Evolutionary conservation across 2,329 filamentous ascomycete genomes (phyloP).

Genomic region (Neonectria faginata): DNA sequence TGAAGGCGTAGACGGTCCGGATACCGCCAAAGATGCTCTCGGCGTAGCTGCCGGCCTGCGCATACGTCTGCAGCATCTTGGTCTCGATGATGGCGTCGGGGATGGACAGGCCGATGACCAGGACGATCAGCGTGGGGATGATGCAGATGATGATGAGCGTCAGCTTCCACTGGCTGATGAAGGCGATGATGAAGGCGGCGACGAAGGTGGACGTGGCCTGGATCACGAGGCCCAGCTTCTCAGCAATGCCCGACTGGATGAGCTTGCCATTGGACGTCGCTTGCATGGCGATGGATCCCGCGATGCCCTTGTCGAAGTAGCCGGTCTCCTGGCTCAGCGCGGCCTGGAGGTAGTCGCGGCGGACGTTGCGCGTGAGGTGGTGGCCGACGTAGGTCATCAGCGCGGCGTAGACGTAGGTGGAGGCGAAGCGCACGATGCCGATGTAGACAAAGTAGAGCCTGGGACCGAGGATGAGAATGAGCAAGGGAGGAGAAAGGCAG

Average conservation of each 20-base stretch:
- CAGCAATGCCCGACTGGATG: constrained; percentile 53
- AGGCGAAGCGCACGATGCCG: constrained; percentile 62
- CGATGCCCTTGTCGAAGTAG: constrained; percentile 56
- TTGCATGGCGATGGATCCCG: constrained; percentile 53
- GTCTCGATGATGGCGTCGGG: constrained; percentile 46
- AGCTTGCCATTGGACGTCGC: constrained; percentile 55
- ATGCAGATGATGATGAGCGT: constrained; percentile 50
- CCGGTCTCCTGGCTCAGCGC: constrained; percentile 62
- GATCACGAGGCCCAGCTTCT: constrained; percentile 52
- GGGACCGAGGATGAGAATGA: background rate
- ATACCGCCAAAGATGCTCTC: constrained; percentile 50
- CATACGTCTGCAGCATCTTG: constrained; percentile 48
- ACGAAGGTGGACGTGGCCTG: constrained; percentile 52
- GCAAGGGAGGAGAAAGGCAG: background rate
- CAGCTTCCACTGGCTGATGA: constrained; percentile 55
- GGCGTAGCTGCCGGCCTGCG: constrained; percentile 47
- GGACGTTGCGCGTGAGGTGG: constrained; percentile 58
- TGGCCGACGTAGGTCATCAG: constrained; percentile 61
- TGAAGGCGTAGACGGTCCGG: constrained; percentile 55
- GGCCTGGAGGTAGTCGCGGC: constrained; percentile 60
- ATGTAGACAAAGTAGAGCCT: constrained; percentile 66
- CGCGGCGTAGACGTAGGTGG: constrained; percentile 58
- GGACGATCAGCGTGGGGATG: constrained; percentile 29
- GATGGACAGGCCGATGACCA: constrained; percentile 41
- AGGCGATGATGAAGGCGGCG: constrained; percentile 52